Base-by-base conservation (phyloP, 179 eudicot genomes). In the Beta lomatogona region DNA sequence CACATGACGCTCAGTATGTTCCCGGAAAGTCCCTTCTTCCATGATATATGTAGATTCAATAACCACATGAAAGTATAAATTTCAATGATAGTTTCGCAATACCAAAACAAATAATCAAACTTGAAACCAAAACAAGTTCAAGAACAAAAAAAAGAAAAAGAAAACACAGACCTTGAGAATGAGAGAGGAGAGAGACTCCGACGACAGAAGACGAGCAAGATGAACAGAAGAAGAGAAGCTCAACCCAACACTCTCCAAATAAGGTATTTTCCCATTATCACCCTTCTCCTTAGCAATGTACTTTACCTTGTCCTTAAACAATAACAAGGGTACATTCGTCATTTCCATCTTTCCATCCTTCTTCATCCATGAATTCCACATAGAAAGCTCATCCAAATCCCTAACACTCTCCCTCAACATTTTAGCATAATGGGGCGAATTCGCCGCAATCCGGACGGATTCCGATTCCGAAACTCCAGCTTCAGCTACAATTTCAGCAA, bases 201-300 rank as follows among this genome's bases (percentile, higher is more conserved):
- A 77, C 9, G 91, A 88, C 9, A 91, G 86, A 66, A 86, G 83
- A 7, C 95, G 88, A 72, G 97, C 92, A 69, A 93, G 82, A 83
- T 87, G 95, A 55, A 84, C 82, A 4, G 97, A 91, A 31, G 90
- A 85, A 71, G 94, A 74, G 31, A 95, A 84, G 74, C 86, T 79
- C 13, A 95, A 80, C 10, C 95, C 99, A 81, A 89, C 25, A 82
- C 98, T 91, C 86, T 95, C 98, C 82, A 95, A 85, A 22, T 79
- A 91, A 9, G 99, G 91, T 28, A 95, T 89, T 77, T 88, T 83
- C 18, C 99, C 99, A 54, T 81, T 78, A 73, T 95, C 95, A 73
- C 91, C 93, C 82, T 92, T 95, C 75, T 86, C 88, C 75, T 67
- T 86, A 18, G 89, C 97, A 83, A 93, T 85, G 41, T 46, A 75